These are phyloP conservation scores for Bipolaris victoriae DNA, from an alignment of 2,329 filamentous ascomycete genomes.

Conservation along the genomic window DNA sequence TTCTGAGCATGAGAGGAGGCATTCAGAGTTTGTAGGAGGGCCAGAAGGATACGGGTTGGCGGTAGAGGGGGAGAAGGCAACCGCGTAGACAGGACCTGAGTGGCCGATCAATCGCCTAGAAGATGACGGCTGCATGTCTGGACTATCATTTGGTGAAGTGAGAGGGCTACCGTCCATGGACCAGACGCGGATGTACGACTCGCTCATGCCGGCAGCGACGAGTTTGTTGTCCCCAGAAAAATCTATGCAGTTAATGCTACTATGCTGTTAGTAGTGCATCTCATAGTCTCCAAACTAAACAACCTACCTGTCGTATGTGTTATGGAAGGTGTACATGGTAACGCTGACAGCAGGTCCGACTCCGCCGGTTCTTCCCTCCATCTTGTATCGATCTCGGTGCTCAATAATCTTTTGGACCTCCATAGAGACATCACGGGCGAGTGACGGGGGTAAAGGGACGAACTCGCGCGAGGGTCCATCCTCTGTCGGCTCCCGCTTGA, in stretches of 20 bases:
- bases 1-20: slow-evolving; percentile 84
- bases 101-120: slow-evolving; percentile 86
- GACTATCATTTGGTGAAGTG: slow-evolving; percentile 65
- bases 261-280: background rate
- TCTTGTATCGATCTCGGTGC: slow-evolving; percentile 87
- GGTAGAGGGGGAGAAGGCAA: slow-evolving; percentile 82
- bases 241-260: slow-evolving; percentile 86
- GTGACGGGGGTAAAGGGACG: slow-evolving; percentile 84
- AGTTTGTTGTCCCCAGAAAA: slow-evolving; percentile 91
- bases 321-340: slow-evolving; percentile 99
- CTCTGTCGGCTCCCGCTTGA: slow-evolving; percentile 86
- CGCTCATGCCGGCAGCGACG: slow-evolving; percentile 85
- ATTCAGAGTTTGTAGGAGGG: slow-evolving; percentile 68
- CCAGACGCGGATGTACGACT: slow-evolving; percentile 97
- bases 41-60: slow-evolving; percentile 55
- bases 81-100: slow-evolving; percentile 83
- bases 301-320: slow-evolving; percentile 85
- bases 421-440: slow-evolving; percentile 87
- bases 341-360: slow-evolving; percentile 83
- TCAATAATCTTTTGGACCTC: slow-evolving; percentile 95
- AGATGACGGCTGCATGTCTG: slow-evolving; percentile 63
- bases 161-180: slow-evolving; percentile 84
- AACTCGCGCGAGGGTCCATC: slow-evolving; percentile 80
- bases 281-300: background rate
- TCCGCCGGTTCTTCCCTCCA: slow-evolving; percentile 82